phyloP scores from a whole-genome alignment of 2,329 filamentous ascomycete species.

The Paraconiothyrium brasiliense region DNA sequence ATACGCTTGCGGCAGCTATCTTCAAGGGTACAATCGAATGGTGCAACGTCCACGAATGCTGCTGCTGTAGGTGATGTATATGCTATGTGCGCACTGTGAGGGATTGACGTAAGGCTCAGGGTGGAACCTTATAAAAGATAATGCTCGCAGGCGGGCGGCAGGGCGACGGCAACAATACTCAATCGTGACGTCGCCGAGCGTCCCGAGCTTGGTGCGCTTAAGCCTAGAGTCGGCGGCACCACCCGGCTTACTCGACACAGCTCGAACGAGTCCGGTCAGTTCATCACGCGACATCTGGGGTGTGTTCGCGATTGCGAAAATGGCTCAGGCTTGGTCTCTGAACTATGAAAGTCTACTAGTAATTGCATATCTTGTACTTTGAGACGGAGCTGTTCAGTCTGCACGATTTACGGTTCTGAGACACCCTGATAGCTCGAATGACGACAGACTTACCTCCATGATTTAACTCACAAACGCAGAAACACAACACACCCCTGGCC shows the following conservation, averaged over 20 bases:
- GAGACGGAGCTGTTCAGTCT: background rate
- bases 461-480: background rate
- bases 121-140: slow-evolving; percentile 40
- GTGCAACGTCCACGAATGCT: background rate
- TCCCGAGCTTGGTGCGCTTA: slow-evolving; percentile 26
- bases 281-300: slow-evolving; percentile 13
- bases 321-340: background rate
- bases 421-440: background rate
- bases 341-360: background rate
- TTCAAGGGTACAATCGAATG: slow-evolving; percentile 1
- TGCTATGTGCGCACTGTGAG: background rate
- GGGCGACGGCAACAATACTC: slow-evolving; percentile 26
- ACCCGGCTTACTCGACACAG: slow-evolving; percentile 28
- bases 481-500: background rate
- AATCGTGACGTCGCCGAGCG: slow-evolving; percentile 51
- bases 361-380: too few relatives aligned
- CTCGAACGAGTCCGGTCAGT: slow-evolving; percentile 12
- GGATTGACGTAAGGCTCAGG: slow-evolving; percentile 15
- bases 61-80: background rate
- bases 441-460: background rate
- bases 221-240: slow-evolving; percentile 35
- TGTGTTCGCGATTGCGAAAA: too few relatives aligned
- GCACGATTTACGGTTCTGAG: background rate
- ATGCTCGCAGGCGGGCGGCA: slow-evolving; percentile 22
- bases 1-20: background rate